These are phyloP conservation scores for Dioszegia crocea DNA, from an alignment of 768 basidiomycete genomes.

Conservation along the genomic window DNA sequence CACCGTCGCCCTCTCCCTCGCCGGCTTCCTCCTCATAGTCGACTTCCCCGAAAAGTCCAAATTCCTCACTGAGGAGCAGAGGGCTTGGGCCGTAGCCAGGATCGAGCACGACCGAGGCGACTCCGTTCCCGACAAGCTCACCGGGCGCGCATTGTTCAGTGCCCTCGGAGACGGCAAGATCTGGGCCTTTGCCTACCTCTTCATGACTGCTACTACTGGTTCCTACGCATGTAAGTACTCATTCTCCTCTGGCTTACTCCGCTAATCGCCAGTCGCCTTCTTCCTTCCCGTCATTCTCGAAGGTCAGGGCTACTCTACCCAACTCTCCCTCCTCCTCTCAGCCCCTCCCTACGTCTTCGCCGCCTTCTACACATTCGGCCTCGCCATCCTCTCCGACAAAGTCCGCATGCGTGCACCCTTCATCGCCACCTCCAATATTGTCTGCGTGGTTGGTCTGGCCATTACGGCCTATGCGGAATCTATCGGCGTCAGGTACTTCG, in stretches of 20 bases:
- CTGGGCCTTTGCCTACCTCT: constrained; percentile 41
- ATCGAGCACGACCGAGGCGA: constrained; percentile 44
- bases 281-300: constrained; percentile 47
- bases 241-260: too few species aligned
- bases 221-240: constrained; percentile 22
- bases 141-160: constrained; percentile 17
- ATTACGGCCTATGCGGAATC: constrained; percentile 23
- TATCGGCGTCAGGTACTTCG: constrained; percentile 30
- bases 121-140: constrained; percentile 31
- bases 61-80: constrained; percentile 40
- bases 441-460: constrained; percentile 30
- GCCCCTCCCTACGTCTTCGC: constrained; percentile 37
- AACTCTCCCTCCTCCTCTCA: constrained; percentile 39
- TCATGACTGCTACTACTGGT: constrained; percentile 30
- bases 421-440: constrained; percentile 23
- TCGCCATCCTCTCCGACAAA: constrained; percentile 32
- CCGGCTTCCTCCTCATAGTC: constrained; percentile 32
- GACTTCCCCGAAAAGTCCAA: constrained; percentile 48
- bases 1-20: constrained; percentile 26
- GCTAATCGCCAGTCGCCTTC: constrained; percentile 23
- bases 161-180: constrained; percentile 35
- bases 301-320: constrained; percentile 36
- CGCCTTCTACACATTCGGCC: constrained; percentile 27
- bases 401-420: constrained; percentile 29
- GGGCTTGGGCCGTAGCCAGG: constrained; percentile 27